These are phyloP conservation scores for Mytilinidion resinicola DNA, from an alignment of 495 filamentous ascomycete genomes.

Conservation along the genomic window DNA sequence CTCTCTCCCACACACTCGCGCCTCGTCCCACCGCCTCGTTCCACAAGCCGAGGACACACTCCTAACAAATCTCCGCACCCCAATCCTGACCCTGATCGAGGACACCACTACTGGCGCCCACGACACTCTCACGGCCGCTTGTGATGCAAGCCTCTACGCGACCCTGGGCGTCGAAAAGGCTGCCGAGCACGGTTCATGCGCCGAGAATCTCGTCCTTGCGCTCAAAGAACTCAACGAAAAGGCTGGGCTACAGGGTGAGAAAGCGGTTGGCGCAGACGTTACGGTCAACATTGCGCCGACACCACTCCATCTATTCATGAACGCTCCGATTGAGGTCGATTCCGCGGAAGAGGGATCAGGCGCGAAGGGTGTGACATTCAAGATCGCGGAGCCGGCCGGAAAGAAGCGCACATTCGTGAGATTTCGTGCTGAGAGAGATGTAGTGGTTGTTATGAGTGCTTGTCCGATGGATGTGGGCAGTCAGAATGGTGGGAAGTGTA, in stretches of 20 bases:
- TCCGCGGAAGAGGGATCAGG: slow-evolving; percentile 20
- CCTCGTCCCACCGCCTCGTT: slow-evolving; percentile 29
- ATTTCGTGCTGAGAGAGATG: slow-evolving; percentile 36
- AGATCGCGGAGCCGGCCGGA: slow-evolving; percentile 31
- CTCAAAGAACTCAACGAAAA: slow-evolving; percentile 39
- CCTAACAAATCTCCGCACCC: slow-evolving; percentile 34
- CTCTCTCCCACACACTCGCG: slow-evolving; percentile 36
- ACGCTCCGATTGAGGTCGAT: slow-evolving; percentile 27
- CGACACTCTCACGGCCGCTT: slow-evolving; percentile 39
- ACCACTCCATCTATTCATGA: slow-evolving; percentile 42
- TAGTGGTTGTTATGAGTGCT: slow-evolving; percentile 40
- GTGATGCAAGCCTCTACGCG: slow-evolving; percentile 34
- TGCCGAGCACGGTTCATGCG: slow-evolving; percentile 34
- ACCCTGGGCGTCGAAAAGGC: slow-evolving; percentile 34
- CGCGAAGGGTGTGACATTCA: slow-evolving; percentile 25
- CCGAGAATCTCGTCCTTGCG: slow-evolving; percentile 39
- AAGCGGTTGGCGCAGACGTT: slow-evolving; percentile 33
- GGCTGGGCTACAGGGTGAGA: slow-evolving; percentile 34
- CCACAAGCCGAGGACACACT: slow-evolving; percentile 33
- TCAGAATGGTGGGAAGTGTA: slow-evolving; percentile 34
- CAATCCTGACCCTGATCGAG: slow-evolving; percentile 36
- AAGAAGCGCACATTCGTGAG: slow-evolving; percentile 36
- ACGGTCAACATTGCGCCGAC: slow-evolving; percentile 33
- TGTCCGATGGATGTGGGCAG: slow-evolving; percentile 37
- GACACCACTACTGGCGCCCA: slow-evolving; percentile 37